Percentiles rank a stretch among this genome's conserved stretches.
phyloP scores from a whole-genome alignment of 352 stramenopile genomes.

The Globisporangium acanthophoron region DNA sequence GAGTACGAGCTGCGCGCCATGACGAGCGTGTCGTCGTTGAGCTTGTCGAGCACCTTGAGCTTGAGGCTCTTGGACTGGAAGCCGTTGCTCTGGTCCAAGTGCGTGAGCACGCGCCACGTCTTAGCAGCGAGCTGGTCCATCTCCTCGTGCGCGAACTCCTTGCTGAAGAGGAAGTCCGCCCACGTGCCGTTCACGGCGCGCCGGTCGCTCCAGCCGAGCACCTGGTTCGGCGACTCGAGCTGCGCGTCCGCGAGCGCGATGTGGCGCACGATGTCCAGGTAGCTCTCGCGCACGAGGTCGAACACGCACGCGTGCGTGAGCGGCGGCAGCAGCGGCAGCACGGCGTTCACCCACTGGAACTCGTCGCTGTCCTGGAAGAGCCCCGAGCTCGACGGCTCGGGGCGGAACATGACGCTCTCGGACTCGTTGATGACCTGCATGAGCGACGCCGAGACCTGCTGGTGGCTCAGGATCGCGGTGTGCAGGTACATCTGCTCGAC shows the following conservation, averaged over 20 bases:
- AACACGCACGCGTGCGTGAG: constrained; percentile 3
- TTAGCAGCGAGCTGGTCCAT: constrained; percentile 14
- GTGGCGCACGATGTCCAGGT: constrained; percentile 17
- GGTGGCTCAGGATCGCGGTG: constrained; percentile 4
- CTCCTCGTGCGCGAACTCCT: constrained; percentile 19
- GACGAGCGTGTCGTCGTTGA: constrained; percentile 20
- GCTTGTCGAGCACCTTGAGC: constrained; percentile 31
- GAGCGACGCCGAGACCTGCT: constrained; percentile 5
- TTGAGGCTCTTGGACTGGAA: constrained; percentile 26
- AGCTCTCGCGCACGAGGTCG: constrained; percentile 7
- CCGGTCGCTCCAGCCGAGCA: constrained; percentile 29
- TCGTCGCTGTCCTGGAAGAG: constrained; percentile 7
- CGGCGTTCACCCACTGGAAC: constrained; percentile 15
- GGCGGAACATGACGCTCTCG: background rate
- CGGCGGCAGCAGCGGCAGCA: constrained; percentile 16
- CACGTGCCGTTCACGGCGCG: constrained; percentile 10
- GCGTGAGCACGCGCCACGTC: constrained; percentile 26
- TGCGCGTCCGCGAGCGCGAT: constrained; percentile 7
- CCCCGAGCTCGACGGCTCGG: background rate
- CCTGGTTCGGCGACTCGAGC: constrained; percentile 15
- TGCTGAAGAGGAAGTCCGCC: constrained; percentile 24
- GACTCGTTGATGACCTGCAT: constrained; percentile 7
- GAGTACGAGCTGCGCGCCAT: constrained; percentile 19
- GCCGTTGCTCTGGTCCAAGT: constrained; percentile 13
- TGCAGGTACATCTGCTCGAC: constrained; percentile 7